These are phyloP conservation scores for Talaromyces ruber DNA, from an alignment of 495 filamentous ascomycete genomes.

Conservation along the genomic window DNA sequence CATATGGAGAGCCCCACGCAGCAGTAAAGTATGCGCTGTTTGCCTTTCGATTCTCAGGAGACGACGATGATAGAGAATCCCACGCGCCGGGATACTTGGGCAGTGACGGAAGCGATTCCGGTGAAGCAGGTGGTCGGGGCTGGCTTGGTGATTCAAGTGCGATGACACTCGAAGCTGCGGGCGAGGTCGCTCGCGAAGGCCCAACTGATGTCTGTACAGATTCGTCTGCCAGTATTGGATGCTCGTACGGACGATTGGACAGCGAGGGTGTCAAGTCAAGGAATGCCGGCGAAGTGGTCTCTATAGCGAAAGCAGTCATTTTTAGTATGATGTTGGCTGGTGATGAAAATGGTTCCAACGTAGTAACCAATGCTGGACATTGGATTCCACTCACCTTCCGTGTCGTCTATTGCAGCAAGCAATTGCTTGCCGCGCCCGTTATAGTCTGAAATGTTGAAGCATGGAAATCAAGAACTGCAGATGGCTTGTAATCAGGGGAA, in stretches of 20 bases:
- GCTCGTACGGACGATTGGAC: slow-evolving; percentile 22
- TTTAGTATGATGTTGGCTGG: not conserved
- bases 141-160: slow-evolving; percentile 27
- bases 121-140: slow-evolving; percentile 18
- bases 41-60: slow-evolving; percentile 32
- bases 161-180: slow-evolving; percentile 31
- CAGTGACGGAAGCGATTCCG: slow-evolving; percentile 23
- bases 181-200: slow-evolving; percentile 23
- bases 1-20: slow-evolving; percentile 70
- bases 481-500: not conserved
- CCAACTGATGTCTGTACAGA: not conserved
- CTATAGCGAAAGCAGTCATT: slow-evolving; percentile 16
- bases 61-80: slow-evolving; percentile 29
- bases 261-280: slow-evolving; percentile 33
- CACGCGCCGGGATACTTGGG: slow-evolving; percentile 21
- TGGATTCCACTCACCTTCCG: slow-evolving; percentile 32
- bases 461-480: slow-evolving; percentile 29
- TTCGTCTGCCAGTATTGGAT: slow-evolving; percentile 22
- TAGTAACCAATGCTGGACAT: not conserved
- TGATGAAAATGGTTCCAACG: not conserved
- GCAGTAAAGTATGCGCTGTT: slow-evolving; percentile 53
- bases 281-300: slow-evolving; percentile 34
- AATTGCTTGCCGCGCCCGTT: slow-evolving; percentile 46
- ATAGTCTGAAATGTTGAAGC: slow-evolving; percentile 45
- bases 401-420: slow-evolving; percentile 47